These are phyloP conservation scores for Aureobasidium sp. DNA, from an alignment of 2,329 filamentous ascomycete species.

Conservation along the genomic window DNA sequence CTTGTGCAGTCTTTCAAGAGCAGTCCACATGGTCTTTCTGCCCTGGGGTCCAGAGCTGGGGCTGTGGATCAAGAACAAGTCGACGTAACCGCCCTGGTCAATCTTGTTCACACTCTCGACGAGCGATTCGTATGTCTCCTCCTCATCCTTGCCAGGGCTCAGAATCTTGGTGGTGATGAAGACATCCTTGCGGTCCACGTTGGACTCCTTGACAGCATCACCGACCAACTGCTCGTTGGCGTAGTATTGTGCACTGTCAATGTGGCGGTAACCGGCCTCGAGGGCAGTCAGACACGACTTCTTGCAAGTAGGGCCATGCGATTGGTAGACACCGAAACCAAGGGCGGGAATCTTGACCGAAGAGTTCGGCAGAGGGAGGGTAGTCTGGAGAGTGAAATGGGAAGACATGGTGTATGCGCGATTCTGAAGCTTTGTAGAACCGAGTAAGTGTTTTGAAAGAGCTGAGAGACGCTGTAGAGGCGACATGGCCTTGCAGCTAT, in stretches of 20 bases:
- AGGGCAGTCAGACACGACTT: slow-evolving; percentile 54
- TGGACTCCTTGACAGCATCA: slow-evolving; percentile 52
- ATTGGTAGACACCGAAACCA: slow-evolving; percentile 65
- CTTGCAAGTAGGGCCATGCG: slow-evolving; percentile 48
- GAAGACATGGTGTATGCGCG: slow-evolving; percentile 20
- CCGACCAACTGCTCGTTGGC: slow-evolving; percentile 63
- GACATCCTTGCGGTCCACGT: slow-evolving; percentile 51
- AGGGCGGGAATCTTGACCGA: slow-evolving; percentile 54
- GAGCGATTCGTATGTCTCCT: slow-evolving; percentile 53
- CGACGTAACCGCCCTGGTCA: slow-evolving; percentile 56
- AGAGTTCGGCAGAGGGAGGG: slow-evolving; percentile 45
- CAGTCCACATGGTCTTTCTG: slow-evolving; percentile 58
- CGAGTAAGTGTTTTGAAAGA: background rate
- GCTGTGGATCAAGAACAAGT: slow-evolving; percentile 65
- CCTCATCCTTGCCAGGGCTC: slow-evolving; percentile 44
- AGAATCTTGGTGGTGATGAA: slow-evolving; percentile 69
- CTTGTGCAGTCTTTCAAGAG: slow-evolving; percentile 54
- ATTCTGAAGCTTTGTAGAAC: background rate
- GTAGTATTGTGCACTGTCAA: slow-evolving; percentile 65
- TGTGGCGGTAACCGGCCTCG: slow-evolving; percentile 53
- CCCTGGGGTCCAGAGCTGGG: slow-evolving; percentile 49
- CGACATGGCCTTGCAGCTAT: slow-evolving; percentile 5
- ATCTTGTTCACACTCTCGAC: slow-evolving; percentile 59
- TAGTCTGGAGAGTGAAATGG: slow-evolving; percentile 41
- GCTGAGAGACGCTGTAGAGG: slow-evolving; percentile 2